Base-by-base conservation (phyloP, 441 rosid genomes). In the Eruca vesicaria region DNA sequence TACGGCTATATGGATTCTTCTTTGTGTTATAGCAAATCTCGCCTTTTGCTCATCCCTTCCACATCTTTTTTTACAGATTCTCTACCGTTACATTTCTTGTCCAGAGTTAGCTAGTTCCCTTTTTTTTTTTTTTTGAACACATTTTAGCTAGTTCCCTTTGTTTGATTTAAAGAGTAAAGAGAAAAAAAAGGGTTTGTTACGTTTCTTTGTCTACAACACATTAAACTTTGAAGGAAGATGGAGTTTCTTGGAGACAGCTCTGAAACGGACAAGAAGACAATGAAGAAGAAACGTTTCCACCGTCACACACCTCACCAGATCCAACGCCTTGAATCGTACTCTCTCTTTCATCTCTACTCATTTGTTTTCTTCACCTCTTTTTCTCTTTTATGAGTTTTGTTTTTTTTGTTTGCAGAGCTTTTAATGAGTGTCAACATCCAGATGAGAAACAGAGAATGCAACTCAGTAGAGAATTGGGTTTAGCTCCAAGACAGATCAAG, bases 401-500 rank as follows among this genome's bases (percentile, higher is more conserved):
- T 50, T 28, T 64, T 20, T 28, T 64, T 20, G 29, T 12, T 16
- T 85, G 77, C 65, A 95, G 98, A 19, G 76, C 87, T 88, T 96
- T 91, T 80, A 91, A 87, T 75, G 97, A 93, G 16, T 95, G 94
- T 70, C 97, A 92, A 14, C 98, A 93, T 79, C 99, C 98, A 18
- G 99, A 95, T 80, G 98, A 93, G 85, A 95, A 96, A 79, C 97
- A 96, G 80, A 87, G 99, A 84, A 45, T 78, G 78, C 91, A 83
- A 69, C 77, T 96, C 68, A 90, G 99, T 62, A 84, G 88, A 78
- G 97, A 93, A 77, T 62, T 96, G 80, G 86, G 92, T 64, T 81
- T 96, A 74, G 88, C 89, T 48, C 97, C 98, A 4, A 77, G 97
- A 5, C 99, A 96, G 89, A 93, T 96, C 88, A 96, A 96, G 90